These are phyloP conservation scores for Pythium phragmitis DNA, from an alignment of 352 stramenopile genomes.

Conservation along the genomic window DNA sequence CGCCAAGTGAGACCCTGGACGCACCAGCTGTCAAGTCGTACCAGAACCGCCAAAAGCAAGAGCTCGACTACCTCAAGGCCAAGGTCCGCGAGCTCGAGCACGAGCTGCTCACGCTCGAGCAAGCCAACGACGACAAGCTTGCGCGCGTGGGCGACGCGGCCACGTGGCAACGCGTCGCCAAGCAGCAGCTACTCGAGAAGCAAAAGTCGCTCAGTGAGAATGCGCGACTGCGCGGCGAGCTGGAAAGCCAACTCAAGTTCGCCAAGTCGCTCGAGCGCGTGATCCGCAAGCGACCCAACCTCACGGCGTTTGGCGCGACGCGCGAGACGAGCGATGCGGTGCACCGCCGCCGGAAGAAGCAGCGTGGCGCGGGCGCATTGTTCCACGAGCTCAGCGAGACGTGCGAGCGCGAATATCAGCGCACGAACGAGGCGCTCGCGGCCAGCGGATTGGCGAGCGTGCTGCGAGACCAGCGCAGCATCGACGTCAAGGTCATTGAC, in stretches of 20 bases:
- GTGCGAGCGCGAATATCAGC: constrained; percentile 23
- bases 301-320: constrained; percentile 18
- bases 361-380: neutral
- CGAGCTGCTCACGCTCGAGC: constrained; percentile 26
- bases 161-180: constrained; percentile 40
- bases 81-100: constrained; percentile 37
- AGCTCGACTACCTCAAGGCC: constrained; percentile 39
- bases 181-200: constrained; percentile 36
- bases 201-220: constrained; percentile 40
- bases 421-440: constrained; percentile 25
- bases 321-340: neutral
- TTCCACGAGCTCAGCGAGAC: constrained; percentile 30
- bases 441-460: constrained; percentile 18
- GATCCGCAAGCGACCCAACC: constrained; percentile 38
- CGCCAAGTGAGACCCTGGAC: neutral
- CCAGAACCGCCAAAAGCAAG: constrained; percentile 39
- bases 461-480: constrained; percentile 26
- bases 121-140: constrained; percentile 27
- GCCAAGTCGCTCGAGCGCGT: constrained; percentile 34
- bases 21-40: constrained; percentile 19
- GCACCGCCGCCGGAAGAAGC: constrained; percentile 11
- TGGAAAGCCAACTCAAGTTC: constrained; percentile 38
- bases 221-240: constrained; percentile 29
- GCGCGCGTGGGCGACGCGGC: constrained; percentile 18
- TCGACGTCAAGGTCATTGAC: constrained; percentile 29